Evolutionary conservation across 1,139 yeast species (phyloP), one percentile per base, ranked within the genome.

Genomic region (Taiozyma sp.): DNA sequence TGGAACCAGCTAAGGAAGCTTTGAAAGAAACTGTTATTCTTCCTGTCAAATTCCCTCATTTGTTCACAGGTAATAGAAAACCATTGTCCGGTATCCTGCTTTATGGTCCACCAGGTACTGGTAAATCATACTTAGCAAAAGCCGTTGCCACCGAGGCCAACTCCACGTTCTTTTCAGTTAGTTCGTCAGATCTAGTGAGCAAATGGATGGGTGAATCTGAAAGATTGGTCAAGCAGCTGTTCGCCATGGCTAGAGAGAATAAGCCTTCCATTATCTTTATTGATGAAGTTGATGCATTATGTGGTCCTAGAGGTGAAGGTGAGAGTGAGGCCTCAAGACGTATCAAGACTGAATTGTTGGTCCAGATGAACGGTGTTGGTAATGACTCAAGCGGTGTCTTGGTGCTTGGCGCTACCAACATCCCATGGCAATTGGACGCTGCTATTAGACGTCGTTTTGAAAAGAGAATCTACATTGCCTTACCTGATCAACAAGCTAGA

Each of bases 121-220:
- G 99, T 75, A 95, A 95, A 66, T 92, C 98, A 1, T 93, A 85
- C 67, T 74, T 95, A 54, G 99, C 99, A 16, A 93, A 93, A 65
- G 99, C 99, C 0, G 98, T 93, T 5, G 99, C 99, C 29, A 93
- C 99, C 0, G 99, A 93, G 66, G 97, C 99, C 49, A 91, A 92
- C 65, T 88, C 97, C 0, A 93, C 99, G 0, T 93, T 93, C 63
- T 95, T 93, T 69, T 88, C 97, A 5, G 96, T 93, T 3, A 87
- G 96, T 19, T 90, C 97, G 0, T 87, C 96, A 12, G 98, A 93
- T 68, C 78, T 93, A 63, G 97, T 95, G 5, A 86, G 96, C 57
- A 95, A 93, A 69, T 93, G 98, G 98, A 92, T 93, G 98, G 99
- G 99, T 60, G 99, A 93, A 67, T 84, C 93, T 30, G 98, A 93